Conservation (phyloP, 495 filamentous ascomycete species). For the Hypoxylon rickii region DNA sequence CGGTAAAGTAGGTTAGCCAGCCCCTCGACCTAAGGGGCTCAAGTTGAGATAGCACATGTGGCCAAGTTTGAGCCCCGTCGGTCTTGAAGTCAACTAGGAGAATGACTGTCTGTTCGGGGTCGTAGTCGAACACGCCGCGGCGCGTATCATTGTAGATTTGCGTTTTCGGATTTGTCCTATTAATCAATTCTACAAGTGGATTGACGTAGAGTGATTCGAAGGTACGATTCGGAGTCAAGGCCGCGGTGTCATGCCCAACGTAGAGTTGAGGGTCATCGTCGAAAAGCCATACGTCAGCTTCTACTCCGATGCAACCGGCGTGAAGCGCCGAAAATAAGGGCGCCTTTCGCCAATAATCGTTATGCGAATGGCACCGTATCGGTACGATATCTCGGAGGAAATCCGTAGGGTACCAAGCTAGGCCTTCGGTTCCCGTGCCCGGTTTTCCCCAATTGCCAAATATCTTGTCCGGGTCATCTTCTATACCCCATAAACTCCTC, state of each 20-base stretch:
- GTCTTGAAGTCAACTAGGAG: slow-evolving; percentile 78
- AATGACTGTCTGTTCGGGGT: slow-evolving; percentile 63
- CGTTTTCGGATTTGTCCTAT: slow-evolving; percentile 55
- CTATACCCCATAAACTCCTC: slow-evolving; percentile 57
- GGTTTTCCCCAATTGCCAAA: slow-evolving; percentile 60
- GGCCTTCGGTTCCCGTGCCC: slow-evolving; percentile 50
- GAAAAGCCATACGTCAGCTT: slow-evolving; percentile 89
- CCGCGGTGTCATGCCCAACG: slow-evolving; percentile 61
- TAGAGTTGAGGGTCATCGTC: slow-evolving; percentile 61
- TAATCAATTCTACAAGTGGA: slow-evolving; percentile 62
- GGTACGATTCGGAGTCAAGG: slow-evolving; percentile 60
- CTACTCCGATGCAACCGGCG: slow-evolving; percentile 72
- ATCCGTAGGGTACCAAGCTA: slow-evolving; percentile 73
- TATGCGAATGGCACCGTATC: slow-evolving; percentile 78
- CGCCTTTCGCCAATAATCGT: slow-evolving; percentile 85
- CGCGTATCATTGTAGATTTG: slow-evolving; percentile 47
- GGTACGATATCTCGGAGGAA: slow-evolving; percentile 73
- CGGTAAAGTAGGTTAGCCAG: slow-evolving; percentile 63
- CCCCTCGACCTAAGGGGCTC: slow-evolving; percentile 64
- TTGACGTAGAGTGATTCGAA: slow-evolving; percentile 67
- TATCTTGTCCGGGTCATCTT: slow-evolving; percentile 57
- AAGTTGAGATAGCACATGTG: slow-evolving; percentile 62
- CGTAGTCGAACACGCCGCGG: slow-evolving; percentile 65
- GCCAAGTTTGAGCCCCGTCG: slow-evolving; percentile 52
- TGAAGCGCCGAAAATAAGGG: slow-evolving; percentile 69